phyloP scores from a whole-genome alignment of 345 rosid species.

The Nephelium lappaceum region DNA sequence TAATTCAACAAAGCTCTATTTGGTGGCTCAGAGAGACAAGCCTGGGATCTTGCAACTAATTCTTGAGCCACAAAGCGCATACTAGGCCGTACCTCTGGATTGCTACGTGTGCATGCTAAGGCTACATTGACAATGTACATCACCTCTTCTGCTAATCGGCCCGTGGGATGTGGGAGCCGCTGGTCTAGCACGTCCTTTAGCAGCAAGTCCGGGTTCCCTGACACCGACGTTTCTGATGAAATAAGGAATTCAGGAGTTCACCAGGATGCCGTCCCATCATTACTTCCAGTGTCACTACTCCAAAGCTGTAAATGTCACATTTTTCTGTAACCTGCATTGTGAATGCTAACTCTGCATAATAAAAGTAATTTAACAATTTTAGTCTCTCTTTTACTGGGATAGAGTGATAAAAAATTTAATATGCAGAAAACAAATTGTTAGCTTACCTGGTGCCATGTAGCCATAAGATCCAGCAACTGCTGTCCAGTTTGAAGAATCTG shows the following conservation, averaged over 20 bases:
- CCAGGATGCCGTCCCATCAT: conserved; percentile 78
- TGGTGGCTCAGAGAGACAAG: conserved; percentile 35
- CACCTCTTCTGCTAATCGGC: conserved; percentile 50
- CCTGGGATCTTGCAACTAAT: conserved; percentile 42
- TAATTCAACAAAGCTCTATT: conserved; percentile 8
- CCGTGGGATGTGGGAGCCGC: conserved; percentile 45
- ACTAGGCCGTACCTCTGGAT: conserved; percentile 49
- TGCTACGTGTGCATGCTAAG: conserved; percentile 43
- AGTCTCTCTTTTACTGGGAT: background rate
- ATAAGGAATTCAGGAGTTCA: conserved; percentile 42
- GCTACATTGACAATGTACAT: conserved; percentile 41
- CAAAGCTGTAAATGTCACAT: conserved; percentile 66
- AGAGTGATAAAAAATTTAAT: background rate
- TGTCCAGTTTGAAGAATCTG: conserved; percentile 67
- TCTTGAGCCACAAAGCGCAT: conserved; percentile 70
- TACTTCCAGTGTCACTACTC: conserved; percentile 62
- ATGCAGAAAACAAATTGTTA: background rate
- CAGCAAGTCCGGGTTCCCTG: conserved; percentile 29
- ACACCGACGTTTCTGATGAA: conserved; percentile 10
- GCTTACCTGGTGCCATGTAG: conserved; percentile 80
- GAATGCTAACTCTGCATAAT: conserved; percentile 44
- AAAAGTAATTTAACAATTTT: background rate
- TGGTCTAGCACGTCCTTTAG: conserved; percentile 56
- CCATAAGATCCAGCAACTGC: conserved; percentile 64
- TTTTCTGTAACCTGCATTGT: conserved; percentile 48